phyloP scores from a whole-genome alignment of 768 basidiomycete genomes.

The Rubroboletus pulcherrimus region DNA sequence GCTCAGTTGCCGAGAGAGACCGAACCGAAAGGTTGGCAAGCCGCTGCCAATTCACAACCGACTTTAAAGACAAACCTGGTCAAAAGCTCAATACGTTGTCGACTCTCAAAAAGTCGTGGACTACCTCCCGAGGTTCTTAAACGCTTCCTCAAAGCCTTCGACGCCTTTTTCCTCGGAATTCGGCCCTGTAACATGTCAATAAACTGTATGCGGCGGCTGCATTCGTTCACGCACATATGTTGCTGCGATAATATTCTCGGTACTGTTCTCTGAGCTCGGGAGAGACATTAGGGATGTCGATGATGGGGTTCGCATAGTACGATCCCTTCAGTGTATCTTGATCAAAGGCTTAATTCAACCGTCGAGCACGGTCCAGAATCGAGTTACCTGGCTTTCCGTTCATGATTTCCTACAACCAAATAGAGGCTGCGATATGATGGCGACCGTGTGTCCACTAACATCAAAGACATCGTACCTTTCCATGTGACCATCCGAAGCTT shows the following conservation, averaged over 20 bases:
- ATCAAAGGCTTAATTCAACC: neutral
- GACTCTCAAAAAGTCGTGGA: conserved; percentile 5
- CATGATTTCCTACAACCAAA: conserved; percentile 74
- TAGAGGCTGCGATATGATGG: neutral
- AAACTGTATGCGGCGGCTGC: neutral
- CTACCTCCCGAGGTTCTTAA: conserved; percentile 79
- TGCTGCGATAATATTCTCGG: conserved; percentile 83
- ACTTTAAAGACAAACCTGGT: conserved; percentile 75
- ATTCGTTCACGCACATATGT: conserved; percentile 64
- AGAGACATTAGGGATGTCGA: conserved; percentile 63
- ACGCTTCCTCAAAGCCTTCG: conserved; percentile 79
- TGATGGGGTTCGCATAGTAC: conserved; percentile 81
- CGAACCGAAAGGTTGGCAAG: conserved; percentile 89
- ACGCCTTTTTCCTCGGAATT: conserved; percentile 50
- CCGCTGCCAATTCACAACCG: conserved; percentile 75
- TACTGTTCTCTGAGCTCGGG: conserved; percentile 50
- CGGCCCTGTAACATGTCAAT: conserved; percentile 52
- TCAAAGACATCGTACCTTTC: conserved; percentile 56
- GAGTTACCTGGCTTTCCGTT: conserved; percentile 79
- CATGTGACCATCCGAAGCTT: conserved; percentile 97
- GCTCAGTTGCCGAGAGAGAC: neutral
- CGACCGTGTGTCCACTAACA: neutral
- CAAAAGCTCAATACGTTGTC: conserved; percentile 2
- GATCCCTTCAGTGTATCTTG: conserved; percentile 86
- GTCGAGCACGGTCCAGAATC: neutral